Base-by-base conservation (phyloP, 1,139 yeast genomes). In the Zygoascus sp. region DNA sequence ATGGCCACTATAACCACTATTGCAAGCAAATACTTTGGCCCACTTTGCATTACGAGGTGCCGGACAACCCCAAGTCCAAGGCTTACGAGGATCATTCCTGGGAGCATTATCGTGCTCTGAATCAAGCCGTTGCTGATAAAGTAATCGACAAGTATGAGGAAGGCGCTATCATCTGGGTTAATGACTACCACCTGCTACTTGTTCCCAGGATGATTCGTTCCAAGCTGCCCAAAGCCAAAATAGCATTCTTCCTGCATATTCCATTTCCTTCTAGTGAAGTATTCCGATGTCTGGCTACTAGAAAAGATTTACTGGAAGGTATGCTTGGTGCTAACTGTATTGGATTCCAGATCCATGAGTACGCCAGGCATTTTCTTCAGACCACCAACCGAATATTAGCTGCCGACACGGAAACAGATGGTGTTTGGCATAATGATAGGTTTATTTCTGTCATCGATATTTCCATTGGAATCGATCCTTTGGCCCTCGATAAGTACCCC, bases 1-100 rank as follows among this genome's bases (percentile, higher is more conserved):
- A 84, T 57, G 97, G 97, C 17, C 96, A 89, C 59, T 92, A 92
- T 66, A 79, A 79, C 50, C 86, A 88, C 42, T 92, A 84, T 62
- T 90, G 97, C 64, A 92, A 92, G 63, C 95, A 89, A 60, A 86
- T 92, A 40, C 71, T 92, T 53, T 92, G 98, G 97, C 98, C 98
- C 22, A 87, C 97, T 2, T 73, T 94, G 54, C 98, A 92, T 62
- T 94, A 92, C 63, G 96, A 92, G 64, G 88, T 90, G 39, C 98
- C 98, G 0, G 97, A 92, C 64, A 83, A 89, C 59, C 95, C 97
- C 44, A 87, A 85, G 58, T 83, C 95, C 1, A 89, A 89, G 64
- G 96, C 96, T 0, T 92, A 90, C 65, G 96, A 90, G 64, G 97
- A 88, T 54, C 95, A 89, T 63, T 86, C 96, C 0, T 92, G 97